A percentile compares a stretch with the other conserved stretches of the same genome.
Conservation (phyloP, 2,329 filamentous ascomycete genomes). For the Taxawa tesnikishii region DNA sequence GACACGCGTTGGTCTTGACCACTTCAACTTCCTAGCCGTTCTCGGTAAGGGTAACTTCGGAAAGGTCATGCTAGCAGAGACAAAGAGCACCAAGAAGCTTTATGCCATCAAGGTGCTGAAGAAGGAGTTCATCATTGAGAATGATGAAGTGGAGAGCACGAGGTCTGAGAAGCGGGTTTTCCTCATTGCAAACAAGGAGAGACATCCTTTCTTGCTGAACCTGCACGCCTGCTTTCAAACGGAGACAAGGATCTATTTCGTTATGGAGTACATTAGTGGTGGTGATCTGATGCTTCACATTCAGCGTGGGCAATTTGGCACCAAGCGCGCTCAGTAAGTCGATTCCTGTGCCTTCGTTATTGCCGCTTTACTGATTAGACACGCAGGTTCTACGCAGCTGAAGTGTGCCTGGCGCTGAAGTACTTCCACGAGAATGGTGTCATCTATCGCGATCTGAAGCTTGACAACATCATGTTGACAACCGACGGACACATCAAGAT, state of each 20-base stretch:
- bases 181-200: conserved; percentile 90
- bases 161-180: conserved; percentile 97
- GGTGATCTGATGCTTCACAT: conserved; percentile 99
- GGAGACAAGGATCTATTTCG: conserved; percentile 95
- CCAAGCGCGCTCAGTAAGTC: conserved; percentile 85
- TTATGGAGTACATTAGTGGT: conserved; percentile 98
- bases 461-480: conserved; percentile 84
- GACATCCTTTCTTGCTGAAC: conserved; percentile 89
- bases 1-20: conserved; percentile 82
- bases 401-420: conserved; percentile 92
- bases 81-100: conserved; percentile 78
- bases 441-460: conserved; percentile 77
- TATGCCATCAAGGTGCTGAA: conserved; percentile 99
- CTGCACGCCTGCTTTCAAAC: conserved; percentile 98
- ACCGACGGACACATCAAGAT: conserved; percentile 98
- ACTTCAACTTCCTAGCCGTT: conserved; percentile 98
- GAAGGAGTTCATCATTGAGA: conserved; percentile 99
- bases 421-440: conserved; percentile 99
- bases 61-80: conserved; percentile 98
- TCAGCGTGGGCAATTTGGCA: conserved; percentile 88
- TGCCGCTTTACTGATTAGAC: conserved; percentile 9
- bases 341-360: conserved; percentile 1
- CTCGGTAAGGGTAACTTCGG: conserved; percentile 98
- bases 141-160: conserved; percentile 96
- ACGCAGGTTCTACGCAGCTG: conserved; percentile 81